Base-by-base conservation (phyloP, 805 yeast genomes). In the Sungouiella thailandica region DNA sequence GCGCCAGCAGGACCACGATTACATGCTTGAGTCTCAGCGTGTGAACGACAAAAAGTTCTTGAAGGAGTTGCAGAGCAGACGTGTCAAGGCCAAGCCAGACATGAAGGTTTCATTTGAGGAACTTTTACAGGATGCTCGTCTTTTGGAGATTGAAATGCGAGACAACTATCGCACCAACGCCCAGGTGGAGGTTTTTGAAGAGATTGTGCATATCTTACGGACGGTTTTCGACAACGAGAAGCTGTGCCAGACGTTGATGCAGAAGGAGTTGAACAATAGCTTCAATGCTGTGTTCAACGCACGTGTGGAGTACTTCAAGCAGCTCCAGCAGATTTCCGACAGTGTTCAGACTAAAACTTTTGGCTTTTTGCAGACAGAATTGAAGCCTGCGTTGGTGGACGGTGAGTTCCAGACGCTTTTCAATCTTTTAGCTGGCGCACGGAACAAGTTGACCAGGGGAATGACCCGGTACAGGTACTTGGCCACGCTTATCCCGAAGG, bases 291-390 rank as follows among this genome's bases (percentile, higher is more conserved):
- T 84, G 1, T 90, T 80, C 60, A 93, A 90, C 57, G 63, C 79
- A n/a, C 76, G 90, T 33, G 72, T 90, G 24, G 83, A 74, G 27
- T 93, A 89, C 55, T 93, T 80, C 61, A 78, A 79, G 47, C 89
- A 86, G 40, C 68, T 93, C 19, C 98, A 93, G 56, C 80, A 71
- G 33, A 71, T 89, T 16, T 87, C 97, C 0, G 97, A 93, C 57
- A 78, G 79, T 26, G 89, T 90, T 23, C 71, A 72, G 6, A 39
- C 49, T 55, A 36, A 46, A 13, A 25, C 33, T 3, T 41, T 31
- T 16, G 28, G 14, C 3, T 34, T 43, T 22, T 9, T 25, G 2
- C 41, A 33, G 20, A 45, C 35, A 3, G 34, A 34, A 4, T 26
- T 39, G 14, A 24, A 16, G 5, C 19, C 28, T 15, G 17, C 22